These are phyloP conservation scores for Ganoderma multipileum DNA, from an alignment of 1,284 basidiomycete species.

Conservation along the genomic window DNA sequence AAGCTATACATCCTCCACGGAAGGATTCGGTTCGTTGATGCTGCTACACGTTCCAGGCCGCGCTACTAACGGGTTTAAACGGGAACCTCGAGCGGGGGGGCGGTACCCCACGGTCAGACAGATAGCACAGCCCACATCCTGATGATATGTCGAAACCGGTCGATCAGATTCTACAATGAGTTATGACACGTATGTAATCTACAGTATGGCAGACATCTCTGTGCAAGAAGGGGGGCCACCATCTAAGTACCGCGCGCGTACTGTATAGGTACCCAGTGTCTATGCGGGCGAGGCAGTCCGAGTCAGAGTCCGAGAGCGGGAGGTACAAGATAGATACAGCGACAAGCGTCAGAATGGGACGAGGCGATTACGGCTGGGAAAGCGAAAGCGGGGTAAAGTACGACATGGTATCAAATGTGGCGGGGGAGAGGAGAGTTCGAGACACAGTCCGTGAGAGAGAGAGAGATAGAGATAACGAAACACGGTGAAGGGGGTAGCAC, in stretches of 20 bases:
- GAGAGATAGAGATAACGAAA: not conserved
- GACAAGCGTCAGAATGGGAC: not conserved
- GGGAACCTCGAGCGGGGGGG: not conserved
- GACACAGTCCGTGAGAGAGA: not conserved
- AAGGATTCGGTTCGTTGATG: not conserved
- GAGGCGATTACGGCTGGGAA: constrained; percentile 8
- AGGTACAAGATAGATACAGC: constrained; percentile 5
- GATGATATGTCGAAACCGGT: not conserved
- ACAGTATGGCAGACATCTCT: constrained; percentile 1
- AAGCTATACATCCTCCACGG: not conserved
- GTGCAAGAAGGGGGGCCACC: not conserved
- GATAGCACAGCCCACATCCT: constrained; percentile 1
- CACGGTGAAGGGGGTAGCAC: not conserved
- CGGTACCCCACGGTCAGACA: not conserved
- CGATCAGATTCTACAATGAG: constrained; percentile 9
- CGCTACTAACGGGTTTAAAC: not conserved
- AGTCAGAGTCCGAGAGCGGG: constrained; percentile 4
- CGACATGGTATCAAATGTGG: constrained; percentile 11
- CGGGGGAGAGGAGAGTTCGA: constrained; percentile 2
- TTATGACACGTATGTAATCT: constrained; percentile 7
- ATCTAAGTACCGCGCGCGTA: not conserved
- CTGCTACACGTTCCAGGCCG: not conserved
- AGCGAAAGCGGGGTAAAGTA: constrained; percentile 8
- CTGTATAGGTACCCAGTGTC: constrained; percentile 10
- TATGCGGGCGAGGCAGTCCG: constrained; percentile 1